Percentiles rank a stretch among this genome's conserved stretches.
Conservation (phyloP, 257 asterid genomes). For the Misopates orontium region DNA sequence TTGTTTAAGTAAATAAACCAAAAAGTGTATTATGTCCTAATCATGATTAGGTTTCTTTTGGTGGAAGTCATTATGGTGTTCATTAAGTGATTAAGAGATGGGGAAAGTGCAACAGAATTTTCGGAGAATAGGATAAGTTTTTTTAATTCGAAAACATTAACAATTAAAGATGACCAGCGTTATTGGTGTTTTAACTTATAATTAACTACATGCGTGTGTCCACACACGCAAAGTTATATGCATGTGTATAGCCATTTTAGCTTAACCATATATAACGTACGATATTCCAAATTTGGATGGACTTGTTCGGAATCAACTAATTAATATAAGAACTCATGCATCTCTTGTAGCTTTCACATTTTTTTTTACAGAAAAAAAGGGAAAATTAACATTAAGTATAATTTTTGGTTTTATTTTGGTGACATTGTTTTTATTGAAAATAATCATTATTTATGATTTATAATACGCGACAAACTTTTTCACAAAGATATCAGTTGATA, state of each 20-base stretch:
- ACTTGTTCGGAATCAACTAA: no score
- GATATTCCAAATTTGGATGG: no score
- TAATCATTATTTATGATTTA: no score
- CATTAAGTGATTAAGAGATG: slow-evolving; percentile 29
- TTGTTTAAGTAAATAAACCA: slow-evolving; percentile 31
- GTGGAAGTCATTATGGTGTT: slow-evolving; percentile 38
- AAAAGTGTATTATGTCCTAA: slow-evolving; percentile 26
- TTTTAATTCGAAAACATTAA: slow-evolving; percentile 21
- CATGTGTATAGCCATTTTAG: slow-evolving; percentile 7
- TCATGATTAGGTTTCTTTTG: slow-evolving; percentile 30
- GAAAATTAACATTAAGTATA: no score
- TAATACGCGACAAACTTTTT: no score
- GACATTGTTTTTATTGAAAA: no score
- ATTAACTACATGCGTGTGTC: neutral
- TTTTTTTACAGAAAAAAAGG: neutral
- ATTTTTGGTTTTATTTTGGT: no score
- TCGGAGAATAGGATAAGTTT: slow-evolving; percentile 31
- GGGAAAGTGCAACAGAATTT: slow-evolving; percentile 38
- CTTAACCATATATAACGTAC: neutral
- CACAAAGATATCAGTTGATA: no score
- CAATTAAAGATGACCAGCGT: slow-evolving; percentile 26
- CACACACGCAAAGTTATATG: neutral
- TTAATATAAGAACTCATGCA: no score
- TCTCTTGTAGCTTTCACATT: slow-evolving; percentile 19
- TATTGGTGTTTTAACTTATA: slow-evolving; percentile 25